Conservation (phyloP, 108 stramenopile genomes). For the Skeletonema grethae region DNA sequence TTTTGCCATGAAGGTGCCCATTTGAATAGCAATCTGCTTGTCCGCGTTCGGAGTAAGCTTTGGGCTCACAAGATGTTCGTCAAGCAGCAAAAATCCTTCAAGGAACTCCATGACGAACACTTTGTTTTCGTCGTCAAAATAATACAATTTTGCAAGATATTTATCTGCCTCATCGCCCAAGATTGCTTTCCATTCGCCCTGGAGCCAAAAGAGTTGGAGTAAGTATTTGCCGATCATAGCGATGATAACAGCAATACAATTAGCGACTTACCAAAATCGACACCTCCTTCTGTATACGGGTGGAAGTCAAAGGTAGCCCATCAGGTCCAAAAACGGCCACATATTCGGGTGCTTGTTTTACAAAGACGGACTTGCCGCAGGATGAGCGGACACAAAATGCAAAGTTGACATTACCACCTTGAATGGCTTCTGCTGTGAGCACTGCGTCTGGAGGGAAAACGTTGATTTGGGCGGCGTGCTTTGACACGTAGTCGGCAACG, state of each 20-base stretch:
- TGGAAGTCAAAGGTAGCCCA: constrained; percentile 71
- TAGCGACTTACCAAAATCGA: constrained; percentile 40
- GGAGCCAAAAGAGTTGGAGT: too few species aligned
- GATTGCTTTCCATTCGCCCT: constrained; percentile 57
- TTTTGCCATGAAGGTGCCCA: constrained; percentile 80
- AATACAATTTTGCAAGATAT: constrained; percentile 72
- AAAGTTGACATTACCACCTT: constrained; percentile 86
- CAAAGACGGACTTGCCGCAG: constrained; percentile 59
- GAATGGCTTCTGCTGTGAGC: constrained; percentile 60
- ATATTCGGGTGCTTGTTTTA: constrained; percentile 88
- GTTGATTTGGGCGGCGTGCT: constrained; percentile 52
- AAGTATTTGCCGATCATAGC: too few species aligned
- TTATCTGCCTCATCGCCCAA: constrained; percentile 51
- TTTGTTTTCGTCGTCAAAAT: constrained; percentile 71
- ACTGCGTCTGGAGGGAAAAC: constrained; percentile 42
- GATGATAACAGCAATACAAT: too few species aligned
- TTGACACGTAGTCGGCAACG: constrained; percentile 58
- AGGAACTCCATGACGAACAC: constrained; percentile 88
- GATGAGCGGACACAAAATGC: constrained; percentile 69
- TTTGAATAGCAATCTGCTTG: constrained; percentile 43
- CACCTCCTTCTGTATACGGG: constrained; percentile 71
- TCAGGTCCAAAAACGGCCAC: constrained; percentile 81
- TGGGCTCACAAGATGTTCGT: constrained; percentile 67
- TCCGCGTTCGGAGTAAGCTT: constrained; percentile 30
- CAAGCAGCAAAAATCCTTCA: constrained; percentile 64